These are phyloP conservation scores for Leptosphaerulina australis DNA, from an alignment of 2,329 filamentous ascomycete species.

Conservation along the genomic window DNA sequence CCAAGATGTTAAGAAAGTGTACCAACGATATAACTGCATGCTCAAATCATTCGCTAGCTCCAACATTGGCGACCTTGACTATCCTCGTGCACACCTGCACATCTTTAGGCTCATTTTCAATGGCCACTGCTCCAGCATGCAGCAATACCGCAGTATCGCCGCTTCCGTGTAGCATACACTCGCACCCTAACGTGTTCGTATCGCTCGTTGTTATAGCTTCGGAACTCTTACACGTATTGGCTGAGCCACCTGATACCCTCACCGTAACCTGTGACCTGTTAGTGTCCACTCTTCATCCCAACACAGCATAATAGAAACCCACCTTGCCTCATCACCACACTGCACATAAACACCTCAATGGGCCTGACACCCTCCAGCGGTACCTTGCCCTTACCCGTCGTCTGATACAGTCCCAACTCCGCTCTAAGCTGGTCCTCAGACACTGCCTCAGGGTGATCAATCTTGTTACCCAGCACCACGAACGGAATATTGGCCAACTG, in stretches of 20 bases:
- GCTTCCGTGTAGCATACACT: background rate
- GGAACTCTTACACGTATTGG: slow-evolving; percentile 44
- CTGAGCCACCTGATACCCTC: slow-evolving; percentile 50
- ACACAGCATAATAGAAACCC: background rate
- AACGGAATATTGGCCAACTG: slow-evolving; percentile 94
- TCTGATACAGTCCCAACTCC: slow-evolving; percentile 87
- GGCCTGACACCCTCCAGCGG: slow-evolving; percentile 39
- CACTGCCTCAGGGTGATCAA: slow-evolving; percentile 93
- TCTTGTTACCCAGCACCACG: slow-evolving; percentile 97
- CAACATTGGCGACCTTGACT: background rate
- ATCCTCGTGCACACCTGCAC: slow-evolving; percentile 1
- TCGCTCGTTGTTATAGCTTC: background rate
- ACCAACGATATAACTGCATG: background rate
- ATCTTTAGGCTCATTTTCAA: background rate
- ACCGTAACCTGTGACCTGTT: slow-evolving; percentile 34
- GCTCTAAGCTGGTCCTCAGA: slow-evolving; percentile 93
- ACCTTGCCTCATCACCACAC: slow-evolving; percentile 93
- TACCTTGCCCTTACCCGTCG: slow-evolving; percentile 43
- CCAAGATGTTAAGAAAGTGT: background rate
- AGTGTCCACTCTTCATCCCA: background rate
- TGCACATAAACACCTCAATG: slow-evolving; percentile 98
- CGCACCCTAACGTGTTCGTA: background rate
- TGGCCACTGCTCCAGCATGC: background rate
- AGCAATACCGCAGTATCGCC: background rate
- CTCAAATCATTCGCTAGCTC: slow-evolving; percentile 1